phyloP scores from a whole-genome alignment of 2,329 filamentous ascomycete species.

The Torrubiella hemipterigena region DNA sequence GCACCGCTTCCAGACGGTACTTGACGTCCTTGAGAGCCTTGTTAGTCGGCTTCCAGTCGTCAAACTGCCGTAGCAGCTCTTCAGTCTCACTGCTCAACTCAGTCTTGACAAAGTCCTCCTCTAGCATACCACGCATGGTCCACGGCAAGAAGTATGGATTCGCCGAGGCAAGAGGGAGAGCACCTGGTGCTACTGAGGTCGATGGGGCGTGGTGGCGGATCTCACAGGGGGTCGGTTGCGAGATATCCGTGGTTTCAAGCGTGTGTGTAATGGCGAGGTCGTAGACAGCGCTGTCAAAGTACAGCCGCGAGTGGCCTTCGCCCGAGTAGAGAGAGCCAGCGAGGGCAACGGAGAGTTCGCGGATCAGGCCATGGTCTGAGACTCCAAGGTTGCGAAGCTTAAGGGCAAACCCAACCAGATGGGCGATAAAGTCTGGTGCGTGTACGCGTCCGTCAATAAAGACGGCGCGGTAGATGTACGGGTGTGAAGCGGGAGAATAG shows the following conservation, averaged over 20 bases:
- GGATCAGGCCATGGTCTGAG: slow-evolving; percentile 83
- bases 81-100: slow-evolving; percentile 67
- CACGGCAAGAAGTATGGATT: slow-evolving; percentile 92
- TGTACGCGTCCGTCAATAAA: slow-evolving; percentile 91
- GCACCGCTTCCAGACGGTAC: slow-evolving; percentile 81
- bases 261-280: slow-evolving; percentile 62
- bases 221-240: slow-evolving; percentile 9
- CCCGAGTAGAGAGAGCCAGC: slow-evolving; percentile 86
- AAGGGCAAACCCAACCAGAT: slow-evolving; percentile 83
- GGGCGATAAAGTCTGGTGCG: slow-evolving; percentile 84
- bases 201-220: slow-evolving; percentile 12
- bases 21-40: slow-evolving; percentile 95
- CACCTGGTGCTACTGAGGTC: slow-evolving; percentile 6
- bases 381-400: slow-evolving; percentile 91
- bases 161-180: slow-evolving; percentile 31
- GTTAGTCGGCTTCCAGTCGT: slow-evolving; percentile 81
- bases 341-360: slow-evolving; percentile 77
- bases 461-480: slow-evolving; percentile 89
- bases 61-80: slow-evolving; percentile 74
- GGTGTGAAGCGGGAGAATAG: slow-evolving; percentile 75
- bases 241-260: slow-evolving; percentile 46
- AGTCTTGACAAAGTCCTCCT: slow-evolving; percentile 81
- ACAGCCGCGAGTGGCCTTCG: slow-evolving; percentile 86
- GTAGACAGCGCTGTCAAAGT: slow-evolving; percentile 82
- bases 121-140: slow-evolving; percentile 86